These are phyloP conservation scores for Cytospora piceae DNA, from an alignment of 2,329 filamentous ascomycete species.

Conservation along the genomic window DNA sequence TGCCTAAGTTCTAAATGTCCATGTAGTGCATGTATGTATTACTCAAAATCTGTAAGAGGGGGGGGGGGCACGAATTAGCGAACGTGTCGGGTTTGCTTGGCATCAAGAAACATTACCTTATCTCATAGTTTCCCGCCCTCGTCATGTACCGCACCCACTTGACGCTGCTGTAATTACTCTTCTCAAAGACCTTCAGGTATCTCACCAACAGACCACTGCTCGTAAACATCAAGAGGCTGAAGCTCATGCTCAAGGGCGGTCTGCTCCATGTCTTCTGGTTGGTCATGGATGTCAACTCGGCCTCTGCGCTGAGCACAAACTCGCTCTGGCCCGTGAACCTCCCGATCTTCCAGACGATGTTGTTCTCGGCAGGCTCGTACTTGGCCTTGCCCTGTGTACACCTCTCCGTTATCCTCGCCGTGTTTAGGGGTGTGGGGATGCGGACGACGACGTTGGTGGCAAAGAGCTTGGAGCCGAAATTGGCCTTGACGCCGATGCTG, in stretches of 20 bases:
- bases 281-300: constrained; percentile 92
- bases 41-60: constrained; percentile 14
- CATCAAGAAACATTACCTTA: constrained; percentile 62
- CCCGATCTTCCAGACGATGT: constrained; percentile 98
- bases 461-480: constrained; percentile 95
- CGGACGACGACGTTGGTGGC: constrained; percentile 94
- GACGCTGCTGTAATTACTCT: constrained; percentile 97
- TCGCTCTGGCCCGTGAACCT: constrained; percentile 98
- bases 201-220: constrained; percentile 89
- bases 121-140: constrained; percentile 94
- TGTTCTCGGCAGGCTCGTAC: constrained; percentile 97
- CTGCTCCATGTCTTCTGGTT: constrained; percentile 97
- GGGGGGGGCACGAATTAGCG: constrained; percentile 1
- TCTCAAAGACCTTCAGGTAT: constrained; percentile 98
- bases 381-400: constrained; percentile 97
- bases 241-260: constrained; percentile 88
- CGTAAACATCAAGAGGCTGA: constrained; percentile 97
- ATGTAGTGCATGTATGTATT: background rate
- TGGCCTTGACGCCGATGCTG: constrained; percentile 95
- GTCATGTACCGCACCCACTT: constrained; percentile 99
- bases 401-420: constrained; percentile 88
- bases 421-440: constrained; percentile 95
- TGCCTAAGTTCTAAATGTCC: constrained; percentile 13
- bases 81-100: background rate
- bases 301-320: constrained; percentile 92